Evolutionary conservation across 371 early-diverging fungal genomes (phyloP), one percentile per base, ranked within the genome.

Genomic region (Batkoa obscura): DNA sequence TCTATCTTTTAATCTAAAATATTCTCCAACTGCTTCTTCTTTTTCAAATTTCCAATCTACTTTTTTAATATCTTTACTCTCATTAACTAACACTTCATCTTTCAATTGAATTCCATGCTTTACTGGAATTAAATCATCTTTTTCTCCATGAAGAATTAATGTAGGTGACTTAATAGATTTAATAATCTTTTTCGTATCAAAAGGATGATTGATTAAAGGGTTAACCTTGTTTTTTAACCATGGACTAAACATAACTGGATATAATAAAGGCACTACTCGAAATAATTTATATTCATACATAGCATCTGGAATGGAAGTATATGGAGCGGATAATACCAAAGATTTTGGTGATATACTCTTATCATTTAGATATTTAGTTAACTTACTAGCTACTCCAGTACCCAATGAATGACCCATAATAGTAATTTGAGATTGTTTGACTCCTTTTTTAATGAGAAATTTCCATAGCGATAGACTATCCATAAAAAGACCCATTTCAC

Each of bases 341-440:
- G 39, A 12, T 38, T 39, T 53, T 15, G 53, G 53, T 9, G n/a
- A 38, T 23, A 13, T 35, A 9, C 15, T 30, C 10, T 3, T 37
- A 6, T 13, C 4, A 8, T 53, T 34, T 9, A 53, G 15, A 6
- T 38, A 32, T 5, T 39, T 10, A 12, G 39, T 39, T 8, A 53
- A 35, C 10, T 39, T 35, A 23, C 17, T 15, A 4, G 53, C 31
- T 37, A 53, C 53, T 4, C 38, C 53, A 23, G 53, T 37, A 10
- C 53, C 53, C 31, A 53, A 37, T 10, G 39, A 38, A 53, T 53
- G 53, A 12, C 53, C 53, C 8, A 53, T 8, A 8, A 53, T 53
- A 23, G 39, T 53, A 8, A 53, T 53, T 13, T 39, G 35, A 15
- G 9, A 9, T 10, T 4, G 38, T 15, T 34, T 12, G 6, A 38